Percentiles rank a stretch among this genome's conserved stretches.
These are phyloP conservation scores for Cetraspora pellucida DNA, from an alignment of 192 early-diverging fungal genomes.

Conservation along the genomic window DNA sequence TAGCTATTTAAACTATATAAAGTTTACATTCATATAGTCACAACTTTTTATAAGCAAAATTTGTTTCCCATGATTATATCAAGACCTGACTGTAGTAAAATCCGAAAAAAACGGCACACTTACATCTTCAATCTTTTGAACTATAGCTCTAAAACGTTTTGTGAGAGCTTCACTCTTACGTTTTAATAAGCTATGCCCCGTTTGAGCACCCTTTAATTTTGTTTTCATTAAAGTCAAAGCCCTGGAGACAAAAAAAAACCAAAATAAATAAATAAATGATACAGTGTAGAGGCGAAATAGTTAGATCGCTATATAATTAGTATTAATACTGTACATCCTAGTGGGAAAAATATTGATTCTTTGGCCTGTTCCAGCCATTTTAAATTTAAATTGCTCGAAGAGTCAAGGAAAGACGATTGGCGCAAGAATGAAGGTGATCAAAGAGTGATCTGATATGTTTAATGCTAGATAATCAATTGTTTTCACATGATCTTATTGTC, in stretches of 20 bases:
- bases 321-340: conserved; percentile 10
- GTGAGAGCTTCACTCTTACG: conserved; percentile 97
- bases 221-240: conserved; percentile 94
- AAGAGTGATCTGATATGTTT: neutral
- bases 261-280: neutral
- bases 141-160: conserved; percentile 90
- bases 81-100: too few relatives aligned
- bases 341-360: conserved; percentile 35
- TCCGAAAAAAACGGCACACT: neutral
- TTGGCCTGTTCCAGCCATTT: conserved; percentile 35
- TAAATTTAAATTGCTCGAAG: neutral
- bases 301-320: neutral
- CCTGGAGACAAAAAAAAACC: conserved; percentile 51
- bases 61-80: too few relatives aligned
- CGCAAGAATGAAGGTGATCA: too few relatives aligned
- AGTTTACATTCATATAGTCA: too few relatives aligned
- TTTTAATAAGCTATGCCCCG: conserved; percentile 96
- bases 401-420: neutral
- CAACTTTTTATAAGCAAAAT: too few relatives aligned
- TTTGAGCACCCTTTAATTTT: conserved; percentile 96
- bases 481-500: neutral
- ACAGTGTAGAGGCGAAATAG: too few relatives aligned
- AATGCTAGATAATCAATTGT: neutral
- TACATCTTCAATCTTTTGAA: conserved; percentile 97
- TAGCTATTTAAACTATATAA: too few relatives aligned